phyloP scores from a whole-genome alignment of 108 stramenopile genomes.

The Pseudonitzschia delicatissima region DNA sequence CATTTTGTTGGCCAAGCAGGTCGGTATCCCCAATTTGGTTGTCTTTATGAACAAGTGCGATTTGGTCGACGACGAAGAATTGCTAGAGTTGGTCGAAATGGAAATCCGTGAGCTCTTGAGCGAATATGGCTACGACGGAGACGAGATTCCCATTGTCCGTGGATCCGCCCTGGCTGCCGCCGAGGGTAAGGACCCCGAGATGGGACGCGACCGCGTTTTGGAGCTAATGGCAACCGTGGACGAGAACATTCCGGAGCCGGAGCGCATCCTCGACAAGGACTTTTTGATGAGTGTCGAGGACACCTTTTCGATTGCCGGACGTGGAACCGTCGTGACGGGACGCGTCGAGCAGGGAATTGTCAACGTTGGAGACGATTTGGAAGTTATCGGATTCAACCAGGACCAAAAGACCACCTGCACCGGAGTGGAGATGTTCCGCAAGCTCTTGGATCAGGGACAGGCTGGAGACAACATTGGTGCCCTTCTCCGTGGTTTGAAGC shows the following conservation, averaged over 20 bases:
- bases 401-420: constrained; percentile 92
- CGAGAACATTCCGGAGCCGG: constrained; percentile 90
- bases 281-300: constrained; percentile 99
- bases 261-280: constrained; percentile 94
- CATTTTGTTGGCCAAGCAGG: constrained; percentile 97
- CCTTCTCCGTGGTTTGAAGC: constrained; percentile 93
- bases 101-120: constrained; percentile 98
- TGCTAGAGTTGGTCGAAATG: constrained; percentile 99
- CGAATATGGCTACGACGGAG: constrained; percentile 96
- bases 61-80: constrained; percentile 97
- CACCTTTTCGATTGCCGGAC: constrained; percentile 98
- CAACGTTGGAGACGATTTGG: constrained; percentile 96
- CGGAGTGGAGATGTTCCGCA: constrained; percentile 99
- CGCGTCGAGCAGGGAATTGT: constrained; percentile 93
- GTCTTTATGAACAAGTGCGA: constrained; percentile 99
- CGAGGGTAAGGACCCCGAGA: constrained; percentile 82
- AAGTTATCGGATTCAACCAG: constrained; percentile 79
- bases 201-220: constrained; percentile 85
- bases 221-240: constrained; percentile 96
- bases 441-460: constrained; percentile 92
- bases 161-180: constrained; percentile 98
- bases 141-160: constrained; percentile 94
- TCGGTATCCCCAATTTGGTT: constrained; percentile 97
- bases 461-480: constrained; percentile 99
- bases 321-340: constrained; percentile 99